These are phyloP conservation scores for Rhizopogon salebrosus DNA, from an alignment of 768 basidiomycete species.

Conservation along the genomic window DNA sequence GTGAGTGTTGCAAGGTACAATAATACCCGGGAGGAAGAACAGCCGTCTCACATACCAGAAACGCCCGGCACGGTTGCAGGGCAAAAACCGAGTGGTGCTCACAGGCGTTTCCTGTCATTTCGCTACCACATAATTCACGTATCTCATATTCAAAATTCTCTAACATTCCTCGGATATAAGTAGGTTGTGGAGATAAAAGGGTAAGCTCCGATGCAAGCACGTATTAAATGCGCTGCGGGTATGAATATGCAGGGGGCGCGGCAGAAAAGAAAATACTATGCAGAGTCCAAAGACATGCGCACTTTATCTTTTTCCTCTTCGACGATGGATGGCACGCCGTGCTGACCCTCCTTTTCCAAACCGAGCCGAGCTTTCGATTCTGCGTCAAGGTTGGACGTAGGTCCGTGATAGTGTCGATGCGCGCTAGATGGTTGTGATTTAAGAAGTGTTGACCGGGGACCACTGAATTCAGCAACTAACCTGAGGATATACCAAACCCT, in stretches of 20 bases:
- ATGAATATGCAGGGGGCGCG: background rate
- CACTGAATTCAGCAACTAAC: background rate
- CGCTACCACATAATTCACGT: background rate
- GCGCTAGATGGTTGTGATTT: constrained; percentile 29
- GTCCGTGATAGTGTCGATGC: constrained; percentile 50
- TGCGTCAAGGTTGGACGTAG: constrained; percentile 40
- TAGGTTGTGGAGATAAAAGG: background rate
- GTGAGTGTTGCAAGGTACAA: too few relatives aligned
- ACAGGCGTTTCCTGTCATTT: too few relatives aligned
- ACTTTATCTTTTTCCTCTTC: background rate
- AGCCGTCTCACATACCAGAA: too few relatives aligned
- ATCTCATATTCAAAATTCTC: background rate
- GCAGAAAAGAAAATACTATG: background rate
- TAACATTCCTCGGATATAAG: background rate
- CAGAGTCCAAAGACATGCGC: background rate
- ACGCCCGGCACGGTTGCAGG: too few relatives aligned
- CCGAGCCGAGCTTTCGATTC: constrained; percentile 4
- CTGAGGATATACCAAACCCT: constrained; percentile 46
- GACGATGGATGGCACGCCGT: background rate
- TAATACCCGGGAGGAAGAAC: too few relatives aligned
- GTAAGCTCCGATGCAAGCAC: background rate
- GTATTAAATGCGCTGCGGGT: background rate
- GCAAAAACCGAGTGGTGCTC: too few relatives aligned
- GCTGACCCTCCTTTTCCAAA: background rate
- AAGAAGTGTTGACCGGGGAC: background rate